Evolutionary conservation across 1,139 yeast species (phyloP).

Genomic region (Geotrichum carabidarum): DNA sequence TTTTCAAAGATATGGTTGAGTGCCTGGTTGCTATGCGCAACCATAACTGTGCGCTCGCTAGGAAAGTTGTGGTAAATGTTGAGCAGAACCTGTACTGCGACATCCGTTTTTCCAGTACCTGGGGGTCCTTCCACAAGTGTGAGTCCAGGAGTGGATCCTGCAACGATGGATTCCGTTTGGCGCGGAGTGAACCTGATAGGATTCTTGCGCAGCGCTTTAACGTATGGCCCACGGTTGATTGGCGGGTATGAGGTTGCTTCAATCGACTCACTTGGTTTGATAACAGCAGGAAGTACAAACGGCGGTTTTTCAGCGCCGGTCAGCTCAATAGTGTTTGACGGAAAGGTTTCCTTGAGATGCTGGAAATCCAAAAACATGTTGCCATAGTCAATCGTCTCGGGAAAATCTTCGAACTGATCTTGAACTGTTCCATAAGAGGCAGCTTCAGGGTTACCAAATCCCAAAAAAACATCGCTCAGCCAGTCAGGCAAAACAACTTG

Average conservation of each 20-base stretch:
- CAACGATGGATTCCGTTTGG: conserved; percentile 39
- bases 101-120: conserved; percentile 45
- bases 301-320: conserved; percentile 11
- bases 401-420: not conserved
- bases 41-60: conserved; percentile 38
- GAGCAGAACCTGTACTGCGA: conserved; percentile 30
- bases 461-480: conserved; percentile 38
- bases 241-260: not conserved
- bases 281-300: conserved; percentile 14
- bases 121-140: conserved; percentile 39
- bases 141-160: conserved; percentile 28
- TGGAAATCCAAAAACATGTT: conserved; percentile 29
- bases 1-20: conserved; percentile 28
- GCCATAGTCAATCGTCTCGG: conserved; percentile 21
- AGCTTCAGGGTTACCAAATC: conserved; percentile 35
- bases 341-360: conserved; percentile 28
- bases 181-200: conserved; percentile 24
- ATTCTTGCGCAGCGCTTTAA: conserved; percentile 15
- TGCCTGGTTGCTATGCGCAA: conserved; percentile 33
- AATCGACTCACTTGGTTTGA: not conserved
- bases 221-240: conserved; percentile 5
- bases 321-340: conserved; percentile 19
- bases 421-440: conserved; percentile 23
- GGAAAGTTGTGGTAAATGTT: conserved; percentile 33
- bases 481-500: conserved; percentile 36